Evolutionary conservation across 768 basidiomycete genomes (phyloP).

Genomic region (Collybia nuda): DNA sequence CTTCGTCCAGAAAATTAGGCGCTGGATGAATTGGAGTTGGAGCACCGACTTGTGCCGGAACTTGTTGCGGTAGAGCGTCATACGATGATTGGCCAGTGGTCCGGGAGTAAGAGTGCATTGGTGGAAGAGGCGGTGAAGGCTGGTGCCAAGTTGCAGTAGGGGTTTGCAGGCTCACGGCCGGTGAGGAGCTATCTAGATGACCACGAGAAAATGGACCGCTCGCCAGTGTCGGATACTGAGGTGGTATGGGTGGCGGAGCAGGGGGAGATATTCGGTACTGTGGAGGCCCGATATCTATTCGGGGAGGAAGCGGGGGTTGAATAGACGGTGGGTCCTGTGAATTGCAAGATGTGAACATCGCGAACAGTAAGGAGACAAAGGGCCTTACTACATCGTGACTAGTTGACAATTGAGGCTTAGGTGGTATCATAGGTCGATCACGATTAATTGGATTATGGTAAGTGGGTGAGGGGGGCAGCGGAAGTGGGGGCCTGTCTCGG

Average conservation of each 20-base stretch:
- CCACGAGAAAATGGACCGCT: too few relatives aligned
- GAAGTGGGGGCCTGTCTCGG: slow-evolving; percentile 34
- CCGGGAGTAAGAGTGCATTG: too few relatives aligned
- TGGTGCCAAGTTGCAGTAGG: too few relatives aligned
- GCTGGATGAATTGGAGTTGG: slow-evolving; percentile 16
- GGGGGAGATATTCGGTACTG: slow-evolving; percentile 10
- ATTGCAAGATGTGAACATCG: background rate
- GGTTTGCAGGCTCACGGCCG: background rate
- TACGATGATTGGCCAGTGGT: too few relatives aligned
- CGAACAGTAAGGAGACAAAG: background rate
- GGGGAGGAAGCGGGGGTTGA: slow-evolving; percentile 8
- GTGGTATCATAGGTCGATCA: slow-evolving; percentile 31
- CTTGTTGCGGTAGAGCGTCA: background rate
- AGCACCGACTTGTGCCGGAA: slow-evolving; percentile 11
- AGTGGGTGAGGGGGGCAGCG: slow-evolving; percentile 24
- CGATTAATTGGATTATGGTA: slow-evolving; percentile 7
- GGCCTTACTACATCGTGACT: background rate
- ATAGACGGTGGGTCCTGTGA: background rate
- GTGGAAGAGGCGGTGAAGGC: too few relatives aligned
- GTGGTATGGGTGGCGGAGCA: background rate
- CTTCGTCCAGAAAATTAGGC: slow-evolving; percentile 67
- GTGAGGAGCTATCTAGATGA: background rate
- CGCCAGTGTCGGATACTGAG: too few relatives aligned
- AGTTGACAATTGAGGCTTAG: slow-evolving; percentile 25
- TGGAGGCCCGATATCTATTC: slow-evolving; percentile 8